A percentile compares a stretch with the other conserved stretches of the same genome.
Conservation (phyloP, 1,284 basidiomycete species). For the Porogramme epimiltina region DNA sequence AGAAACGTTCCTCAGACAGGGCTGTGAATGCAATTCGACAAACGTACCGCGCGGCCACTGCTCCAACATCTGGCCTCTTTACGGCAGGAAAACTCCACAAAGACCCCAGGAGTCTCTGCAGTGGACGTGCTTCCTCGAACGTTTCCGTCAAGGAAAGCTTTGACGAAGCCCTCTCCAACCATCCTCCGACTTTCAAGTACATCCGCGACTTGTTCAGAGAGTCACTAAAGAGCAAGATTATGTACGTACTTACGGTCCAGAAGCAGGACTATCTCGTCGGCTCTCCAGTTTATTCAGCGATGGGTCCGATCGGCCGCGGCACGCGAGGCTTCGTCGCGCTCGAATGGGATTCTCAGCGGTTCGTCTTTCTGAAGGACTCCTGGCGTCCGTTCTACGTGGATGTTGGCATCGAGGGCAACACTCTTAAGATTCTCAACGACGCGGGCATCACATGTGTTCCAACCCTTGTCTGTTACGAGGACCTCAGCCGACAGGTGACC, state of each 20-base stretch:
- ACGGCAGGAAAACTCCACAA: too few species aligned
- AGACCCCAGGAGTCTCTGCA: too few species aligned
- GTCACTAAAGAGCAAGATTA: slow-evolving; percentile 2
- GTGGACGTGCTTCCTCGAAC: too few species aligned
- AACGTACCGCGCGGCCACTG: too few species aligned
- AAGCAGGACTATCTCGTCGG: slow-evolving; percentile 8
- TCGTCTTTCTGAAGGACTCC: slow-evolving; percentile 15
- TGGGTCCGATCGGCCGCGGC: slow-evolving; percentile 4
- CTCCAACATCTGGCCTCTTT: too few species aligned
- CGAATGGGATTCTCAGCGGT: not conserved
- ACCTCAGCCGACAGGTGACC: too few species aligned
- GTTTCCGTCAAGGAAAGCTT: too few species aligned
- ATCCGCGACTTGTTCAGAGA: not conserved
- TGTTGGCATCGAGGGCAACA: slow-evolving; percentile 8
- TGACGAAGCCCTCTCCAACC: not conserved
- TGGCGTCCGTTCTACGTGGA: slow-evolving; percentile 10
- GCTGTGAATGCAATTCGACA: too few species aligned
- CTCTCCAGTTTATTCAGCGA: slow-evolving; percentile 3
- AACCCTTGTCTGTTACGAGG: not conserved
- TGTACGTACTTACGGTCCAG: slow-evolving; percentile 6
- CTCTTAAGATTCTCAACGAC: slow-evolving; percentile 3
- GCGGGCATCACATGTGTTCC: slow-evolving; percentile 4
- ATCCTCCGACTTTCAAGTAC: slow-evolving; percentile 4
- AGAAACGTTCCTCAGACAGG: too few species aligned
- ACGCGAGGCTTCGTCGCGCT: slow-evolving; percentile 15